Evolutionary conservation across 306 rosid species (phyloP).

Genomic region (Prunus mongolica): DNA sequence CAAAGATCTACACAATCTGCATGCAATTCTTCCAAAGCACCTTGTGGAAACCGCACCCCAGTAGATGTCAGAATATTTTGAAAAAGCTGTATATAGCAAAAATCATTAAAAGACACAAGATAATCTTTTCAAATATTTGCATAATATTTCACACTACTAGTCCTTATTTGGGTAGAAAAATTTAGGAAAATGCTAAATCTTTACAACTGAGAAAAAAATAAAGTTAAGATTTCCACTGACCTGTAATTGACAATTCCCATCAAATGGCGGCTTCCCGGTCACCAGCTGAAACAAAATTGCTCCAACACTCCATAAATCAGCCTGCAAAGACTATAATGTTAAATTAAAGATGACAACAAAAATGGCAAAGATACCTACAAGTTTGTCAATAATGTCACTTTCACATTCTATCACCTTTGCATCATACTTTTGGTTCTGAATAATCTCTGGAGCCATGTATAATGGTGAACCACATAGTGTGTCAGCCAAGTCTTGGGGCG

Average conservation of each 20-base stretch:
- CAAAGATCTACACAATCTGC: conserved; percentile 87
- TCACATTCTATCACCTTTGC: conserved; percentile 65
- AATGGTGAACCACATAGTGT: conserved; percentile 94
- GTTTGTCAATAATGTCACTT: conserved; percentile 8
- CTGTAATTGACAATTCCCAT: conserved; percentile 77
- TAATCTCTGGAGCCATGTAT: conserved; percentile 99
- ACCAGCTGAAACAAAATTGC: conserved; percentile 88
- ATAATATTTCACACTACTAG: not conserved
- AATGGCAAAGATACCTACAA: conserved; percentile 3
- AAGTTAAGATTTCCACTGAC: conserved; percentile 29
- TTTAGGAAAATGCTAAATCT: not conserved
- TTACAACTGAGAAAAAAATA: not conserved
- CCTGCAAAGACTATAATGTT: conserved; percentile 49
- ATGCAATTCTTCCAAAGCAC: conserved; percentile 58
- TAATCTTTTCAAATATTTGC: not conserved
- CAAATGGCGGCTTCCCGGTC: conserved; percentile 86
- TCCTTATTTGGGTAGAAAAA: not conserved
- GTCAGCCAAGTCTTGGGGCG: conserved; percentile 70
- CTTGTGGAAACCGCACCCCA: conserved; percentile 69
- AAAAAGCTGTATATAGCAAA: conserved; percentile 66
- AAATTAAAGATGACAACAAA: not conserved
- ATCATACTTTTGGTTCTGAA: conserved; percentile 64
- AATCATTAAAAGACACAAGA: conserved; percentile 17
- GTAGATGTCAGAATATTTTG: conserved; percentile 70
- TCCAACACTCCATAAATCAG: conserved; percentile 99